These are phyloP conservation scores for Mortierella sp. DNA, from an alignment of 371 early-diverging fungal genomes.

Conservation along the genomic window DNA sequence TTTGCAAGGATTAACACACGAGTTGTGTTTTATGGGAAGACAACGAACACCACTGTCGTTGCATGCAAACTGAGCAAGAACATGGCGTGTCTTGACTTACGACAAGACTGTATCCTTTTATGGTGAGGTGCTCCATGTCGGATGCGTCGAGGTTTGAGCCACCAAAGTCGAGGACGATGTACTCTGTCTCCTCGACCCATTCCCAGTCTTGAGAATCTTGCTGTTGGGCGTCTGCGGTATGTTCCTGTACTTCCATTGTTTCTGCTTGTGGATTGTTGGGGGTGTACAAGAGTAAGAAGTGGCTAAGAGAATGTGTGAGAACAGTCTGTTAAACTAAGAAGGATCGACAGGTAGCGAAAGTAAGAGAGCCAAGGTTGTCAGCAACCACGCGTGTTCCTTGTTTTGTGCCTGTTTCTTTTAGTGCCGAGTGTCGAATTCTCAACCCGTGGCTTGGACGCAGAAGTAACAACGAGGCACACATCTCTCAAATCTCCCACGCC, in stretches of 20 bases:
- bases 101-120: slow-evolving; percentile 29
- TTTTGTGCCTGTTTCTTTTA: neutral
- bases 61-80: neutral
- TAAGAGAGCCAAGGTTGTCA: neutral
- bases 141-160: slow-evolving; percentile 19
- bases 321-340: neutral
- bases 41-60: neutral
- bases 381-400: neutral
- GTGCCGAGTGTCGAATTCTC: neutral
- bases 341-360: neutral
- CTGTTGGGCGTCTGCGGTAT: neutral
- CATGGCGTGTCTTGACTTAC: slow-evolving; percentile 14
- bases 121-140: slow-evolving; percentile 26
- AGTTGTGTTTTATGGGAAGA: neutral
- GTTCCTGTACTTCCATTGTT: neutral
- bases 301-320: neutral
- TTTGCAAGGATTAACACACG: neutral
- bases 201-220: slow-evolving; percentile 46
- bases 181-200: slow-evolving; percentile 56
- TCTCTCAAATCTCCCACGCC: neutral
- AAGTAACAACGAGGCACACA: neutral
- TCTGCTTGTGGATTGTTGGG: neutral
- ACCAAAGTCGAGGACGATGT: slow-evolving; percentile 53
- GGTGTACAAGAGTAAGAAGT: neutral
- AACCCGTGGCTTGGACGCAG: slow-evolving; percentile 15